These are phyloP conservation scores for Thoreauomyces humboldtii DNA, from an alignment of 192 early-diverging fungal species.

Conservation along the genomic window DNA sequence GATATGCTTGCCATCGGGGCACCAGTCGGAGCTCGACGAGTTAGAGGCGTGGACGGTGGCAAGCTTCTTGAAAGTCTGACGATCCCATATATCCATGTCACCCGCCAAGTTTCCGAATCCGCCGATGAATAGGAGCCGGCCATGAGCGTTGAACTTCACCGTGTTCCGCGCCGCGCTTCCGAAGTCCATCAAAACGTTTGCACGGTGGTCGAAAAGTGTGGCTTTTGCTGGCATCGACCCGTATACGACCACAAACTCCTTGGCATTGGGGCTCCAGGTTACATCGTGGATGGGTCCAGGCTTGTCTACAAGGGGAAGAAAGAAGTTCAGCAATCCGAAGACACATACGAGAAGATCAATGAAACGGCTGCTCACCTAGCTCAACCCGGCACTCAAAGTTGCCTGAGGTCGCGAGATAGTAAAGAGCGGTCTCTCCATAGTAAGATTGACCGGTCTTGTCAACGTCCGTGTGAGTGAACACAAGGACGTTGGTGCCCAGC, in stretches of 20 bases:
- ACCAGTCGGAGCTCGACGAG: conserved; percentile 85
- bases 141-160: conserved; percentile 86
- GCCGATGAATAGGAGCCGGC: conserved; percentile 82
- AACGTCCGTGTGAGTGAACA: conserved; percentile 92
- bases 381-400: conserved; percentile 90
- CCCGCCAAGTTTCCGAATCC: conserved; percentile 97
- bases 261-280: conserved; percentile 90
- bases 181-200: conserved; percentile 79
- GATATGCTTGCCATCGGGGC: conserved; percentile 88
- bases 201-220: conserved; percentile 89
- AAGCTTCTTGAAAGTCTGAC: conserved; percentile 79
- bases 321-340: conserved; percentile 1
- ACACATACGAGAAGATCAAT: too few relatives aligned
- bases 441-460: conserved; percentile 94
- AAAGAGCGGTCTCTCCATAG: conserved; percentile 95
- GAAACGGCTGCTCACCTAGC: too few relatives aligned
- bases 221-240: conserved; percentile 92
- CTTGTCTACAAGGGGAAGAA: conserved; percentile 53
- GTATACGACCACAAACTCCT: conserved; percentile 96
- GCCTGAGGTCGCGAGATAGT: conserved; percentile 84
- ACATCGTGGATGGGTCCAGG: conserved; percentile 96
- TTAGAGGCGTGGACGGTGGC: conserved; percentile 77
- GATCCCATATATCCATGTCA: conserved; percentile 92
- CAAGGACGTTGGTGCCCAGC: conserved; percentile 72
- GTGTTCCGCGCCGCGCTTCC: conserved; percentile 84